Conservation (phyloP, 23 red algal genomes). For the Gracilaria caudata region DNA sequence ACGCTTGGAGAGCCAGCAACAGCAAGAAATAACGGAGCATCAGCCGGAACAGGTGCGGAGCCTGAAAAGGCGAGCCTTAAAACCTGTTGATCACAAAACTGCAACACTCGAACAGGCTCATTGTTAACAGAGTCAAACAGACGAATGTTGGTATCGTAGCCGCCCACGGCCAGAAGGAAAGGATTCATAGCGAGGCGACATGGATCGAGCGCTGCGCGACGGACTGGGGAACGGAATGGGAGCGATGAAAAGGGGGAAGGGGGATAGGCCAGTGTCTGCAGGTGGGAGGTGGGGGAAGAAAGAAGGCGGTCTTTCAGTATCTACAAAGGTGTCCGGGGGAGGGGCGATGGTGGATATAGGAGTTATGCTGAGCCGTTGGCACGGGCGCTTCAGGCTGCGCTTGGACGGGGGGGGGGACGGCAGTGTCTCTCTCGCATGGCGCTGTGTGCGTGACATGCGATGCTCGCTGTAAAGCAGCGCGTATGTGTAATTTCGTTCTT, state of each 20-base stretch:
- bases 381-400: background rate
- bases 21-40: constrained; percentile 41
- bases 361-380: background rate
- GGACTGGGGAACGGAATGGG: background rate
- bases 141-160: constrained; percentile 65
- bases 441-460: background rate
- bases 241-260: constrained; percentile 3
- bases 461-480: background rate
- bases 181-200: constrained; percentile 32
- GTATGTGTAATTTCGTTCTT: background rate
- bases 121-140: constrained; percentile 42
- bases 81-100: constrained; percentile 54
- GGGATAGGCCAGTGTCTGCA: background rate
- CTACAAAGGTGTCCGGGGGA: background rate
- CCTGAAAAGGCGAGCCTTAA: constrained; percentile 51
- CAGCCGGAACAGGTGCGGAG: constrained; percentile 17
- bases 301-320: background rate
- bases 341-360: background rate
- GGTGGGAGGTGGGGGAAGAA: background rate
- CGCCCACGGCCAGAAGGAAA: constrained; percentile 51
- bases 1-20: constrained; percentile 59
- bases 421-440: background rate
- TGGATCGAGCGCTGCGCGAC: constrained; percentile 36
- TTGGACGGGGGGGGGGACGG: background rate
- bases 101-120: constrained; percentile 2